Evolutionary conservation across 1,284 basidiomycete genomes (phyloP), one percentile per base, ranked within the genome.

Genomic region (Vanrija sp.): DNA sequence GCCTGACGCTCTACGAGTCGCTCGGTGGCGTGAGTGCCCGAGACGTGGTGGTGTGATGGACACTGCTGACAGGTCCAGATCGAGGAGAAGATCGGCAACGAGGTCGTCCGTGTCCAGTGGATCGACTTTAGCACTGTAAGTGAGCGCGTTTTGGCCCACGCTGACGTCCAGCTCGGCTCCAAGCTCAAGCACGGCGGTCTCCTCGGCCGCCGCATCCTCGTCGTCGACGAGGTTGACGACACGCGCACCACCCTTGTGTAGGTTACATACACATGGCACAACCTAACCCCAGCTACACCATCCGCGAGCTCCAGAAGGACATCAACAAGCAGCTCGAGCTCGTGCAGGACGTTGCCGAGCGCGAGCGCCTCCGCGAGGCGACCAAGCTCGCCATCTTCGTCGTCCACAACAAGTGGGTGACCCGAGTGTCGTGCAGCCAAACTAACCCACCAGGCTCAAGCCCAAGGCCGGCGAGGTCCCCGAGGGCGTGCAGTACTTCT

Each of bases 151-250:
- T 1, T 19, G 37, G 12, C n/a, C 5, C 19, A 9, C 7, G n/a
- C 47, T 49, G 22, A 49, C 8, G 3, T 23, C 3, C 51, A 72
- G 71, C 68, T 75, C 48, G 72, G 74, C 45, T 63, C 62, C 50
- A 69, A 67, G 47, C 65, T 71, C 60, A 65, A 52, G 44, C 69
- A 70, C 46, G 73, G 75, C 31, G 75, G 73, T n/a, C 78, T 97
- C 14, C 75, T 94, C 36, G 92, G 92, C 41, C 82, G 86, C 59
- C 79, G 83, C 48, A 87, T 85, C 51, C 78, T 97, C 49, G 88
- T 97, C 58, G 85, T 97, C 47, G 93, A 97, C 69, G 93, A 96
- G 76, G 85, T 96, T 31, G 93, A 96, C 69, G 93, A 96, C 73
- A 88, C 91, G 12, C 85, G 93, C 63, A 93, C 89, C 72, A 94